Evolutionary conservation across 257 asterid species (phyloP).

Genomic region (Solanum piurae): DNA sequence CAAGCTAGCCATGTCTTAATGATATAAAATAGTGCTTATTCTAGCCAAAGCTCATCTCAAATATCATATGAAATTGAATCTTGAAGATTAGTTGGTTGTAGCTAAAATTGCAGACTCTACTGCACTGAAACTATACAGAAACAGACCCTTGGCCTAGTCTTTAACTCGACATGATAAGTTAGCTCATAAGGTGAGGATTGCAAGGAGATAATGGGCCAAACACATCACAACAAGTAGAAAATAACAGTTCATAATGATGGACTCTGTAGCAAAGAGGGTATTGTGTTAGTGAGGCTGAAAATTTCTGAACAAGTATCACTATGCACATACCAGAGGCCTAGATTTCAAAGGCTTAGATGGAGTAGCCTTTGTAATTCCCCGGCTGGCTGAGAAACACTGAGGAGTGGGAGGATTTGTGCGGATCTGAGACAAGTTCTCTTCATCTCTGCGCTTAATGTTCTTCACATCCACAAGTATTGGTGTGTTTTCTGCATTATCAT

Average conservation of each 20-base stretch:
- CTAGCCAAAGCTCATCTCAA: neutral
- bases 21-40: neutral
- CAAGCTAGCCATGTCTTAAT: neutral
- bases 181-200: neutral
- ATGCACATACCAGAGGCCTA: slow-evolving; percentile 40
- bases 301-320: neutral
- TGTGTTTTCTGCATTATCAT: slow-evolving; percentile 67
- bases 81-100: neutral
- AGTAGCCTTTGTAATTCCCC: slow-evolving; percentile 19
- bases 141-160: neutral
- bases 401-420: slow-evolving; percentile 95
- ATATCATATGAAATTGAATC: neutral
- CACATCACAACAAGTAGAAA: neutral
- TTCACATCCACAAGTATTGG: slow-evolving; percentile 51
- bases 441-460: slow-evolving; percentile 30
- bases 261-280: neutral
- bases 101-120: neutral
- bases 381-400: slow-evolving; percentile 70
- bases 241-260: neutral
- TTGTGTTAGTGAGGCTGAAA: neutral
- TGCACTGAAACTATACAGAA: neutral
- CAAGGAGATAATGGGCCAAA: neutral
- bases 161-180: neutral
- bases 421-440: slow-evolving; percentile 30
- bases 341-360: slow-evolving; percentile 35